Percentiles rank a stretch among this genome's conserved stretches.
phyloP scores from a whole-genome alignment of 805 yeast species.

The Schizosaccharomyces lindneri region DNA sequence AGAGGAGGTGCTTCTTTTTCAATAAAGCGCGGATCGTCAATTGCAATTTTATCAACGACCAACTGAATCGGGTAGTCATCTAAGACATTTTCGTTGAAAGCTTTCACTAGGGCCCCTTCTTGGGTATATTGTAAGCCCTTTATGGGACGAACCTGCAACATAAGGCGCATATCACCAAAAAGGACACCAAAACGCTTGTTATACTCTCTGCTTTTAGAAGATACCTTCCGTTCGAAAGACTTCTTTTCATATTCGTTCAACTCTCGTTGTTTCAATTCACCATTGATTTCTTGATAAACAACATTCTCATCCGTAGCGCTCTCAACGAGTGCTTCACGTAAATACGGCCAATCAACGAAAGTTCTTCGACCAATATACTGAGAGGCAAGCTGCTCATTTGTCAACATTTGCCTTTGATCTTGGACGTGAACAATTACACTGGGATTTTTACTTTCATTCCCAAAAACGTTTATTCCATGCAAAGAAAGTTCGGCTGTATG shows the following conservation, averaged over 20 bases:
- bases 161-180: constrained; percentile 26
- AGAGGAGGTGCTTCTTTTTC: constrained; percentile 57
- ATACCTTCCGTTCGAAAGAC: neutral
- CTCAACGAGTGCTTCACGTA: constrained; percentile 53
- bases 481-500: constrained; percentile 31
- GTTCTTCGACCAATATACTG: constrained; percentile 36
- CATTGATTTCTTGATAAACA: neutral
- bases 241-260: constrained; percentile 20
- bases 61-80: constrained; percentile 54
- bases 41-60: constrained; percentile 45
- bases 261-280: constrained; percentile 19
- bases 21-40: constrained; percentile 47
- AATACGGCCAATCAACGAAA: constrained; percentile 74
- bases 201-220: constrained; percentile 1
- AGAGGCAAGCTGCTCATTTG: constrained; percentile 40
- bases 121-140: constrained; percentile 47
- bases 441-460: constrained; percentile 60
- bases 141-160: constrained; percentile 50
- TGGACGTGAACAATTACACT: constrained; percentile 46
- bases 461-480: constrained; percentile 46
- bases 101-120: constrained; percentile 58
- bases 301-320: constrained; percentile 30
- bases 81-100: constrained; percentile 21
- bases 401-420: constrained; percentile 17
- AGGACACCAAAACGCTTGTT: constrained; percentile 25